phyloP scores from a whole-genome alignment of 257 asterid species.

The Scutellaria barbata region DNA sequence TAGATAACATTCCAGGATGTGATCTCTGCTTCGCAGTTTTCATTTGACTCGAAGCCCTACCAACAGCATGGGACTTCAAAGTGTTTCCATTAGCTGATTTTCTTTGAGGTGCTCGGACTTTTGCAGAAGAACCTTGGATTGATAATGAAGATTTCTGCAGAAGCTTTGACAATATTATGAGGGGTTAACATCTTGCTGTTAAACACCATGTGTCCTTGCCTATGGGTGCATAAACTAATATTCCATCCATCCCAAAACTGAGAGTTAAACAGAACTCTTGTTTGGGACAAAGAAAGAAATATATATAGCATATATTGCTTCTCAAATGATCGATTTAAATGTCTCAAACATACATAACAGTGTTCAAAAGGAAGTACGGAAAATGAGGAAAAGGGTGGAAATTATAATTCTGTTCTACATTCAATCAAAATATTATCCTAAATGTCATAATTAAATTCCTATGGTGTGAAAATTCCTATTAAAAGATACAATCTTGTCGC shows the following conservation, averaged over 20 bases:
- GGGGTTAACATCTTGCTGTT: conserved; percentile 11
- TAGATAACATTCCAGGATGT: conserved; percentile 96
- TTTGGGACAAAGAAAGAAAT: not conserved
- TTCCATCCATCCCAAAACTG: too few relatives aligned
- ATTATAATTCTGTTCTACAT: not conserved
- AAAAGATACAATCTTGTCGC: not conserved
- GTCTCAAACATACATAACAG: conserved; percentile 1
- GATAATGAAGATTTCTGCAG: conserved; percentile 65
- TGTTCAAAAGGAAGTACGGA: not conserved
- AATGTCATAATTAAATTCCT: conserved; percentile 8
- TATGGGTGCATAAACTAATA: conserved; percentile 16
- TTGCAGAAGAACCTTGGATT: conserved; percentile 53
- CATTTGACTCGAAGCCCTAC: conserved; percentile 53
- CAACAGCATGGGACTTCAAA: conserved; percentile 54
- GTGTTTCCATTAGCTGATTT: conserved; percentile 57
- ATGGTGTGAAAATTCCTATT: not conserved
- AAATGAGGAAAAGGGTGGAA: conserved; percentile 9
- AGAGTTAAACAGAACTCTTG: too few relatives aligned
- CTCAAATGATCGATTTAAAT: not conserved
- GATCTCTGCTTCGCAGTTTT: conserved; percentile 78
- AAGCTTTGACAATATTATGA: conserved; percentile 34
- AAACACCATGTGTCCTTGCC: not conserved
- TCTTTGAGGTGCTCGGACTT: conserved; percentile 62
- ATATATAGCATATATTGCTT: conserved; percentile 11
- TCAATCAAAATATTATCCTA: conserved; percentile 1